Evolutionary conservation across 2,329 filamentous ascomycete genomes (phyloP), one percentile per base, ranked within the genome.

Genomic region (Talaromyces sp.): DNA sequence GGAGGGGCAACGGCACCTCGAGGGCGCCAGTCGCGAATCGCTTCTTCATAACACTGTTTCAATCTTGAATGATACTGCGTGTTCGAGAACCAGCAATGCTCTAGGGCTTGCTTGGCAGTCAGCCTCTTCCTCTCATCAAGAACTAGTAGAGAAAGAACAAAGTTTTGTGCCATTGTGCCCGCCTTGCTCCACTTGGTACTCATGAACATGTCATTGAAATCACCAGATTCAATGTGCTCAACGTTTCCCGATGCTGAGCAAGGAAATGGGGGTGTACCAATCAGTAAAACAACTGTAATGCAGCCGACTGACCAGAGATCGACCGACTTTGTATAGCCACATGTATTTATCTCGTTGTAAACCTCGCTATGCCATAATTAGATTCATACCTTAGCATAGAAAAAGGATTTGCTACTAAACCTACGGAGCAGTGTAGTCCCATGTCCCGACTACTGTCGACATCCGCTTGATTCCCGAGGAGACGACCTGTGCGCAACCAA

Each of bases 221-320:
- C 73, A 51, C 75, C 76, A 25, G 75, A 70, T 9, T 76, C 67
- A 11, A n/a, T 53, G 17, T 54, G 15, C 3, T 43, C 57, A 2
- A 35, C 13, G 0, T 63, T 60, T 19, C 56, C 65, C 19, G 54
- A 71, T 62, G 66, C 71, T 21, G 58, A 55, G 13, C 63, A 58
- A 37, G 75, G 70, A 60, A 83, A 83, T 2, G 82, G 69, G 2
- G 73, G 69, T 9, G 79, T 72, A 13, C 80, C 80, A 0, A 78
- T 78, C 15, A 86, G 70, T 13, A 86, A 67, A 8, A 78, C 73
- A 8, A 75, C 76, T 1, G 81, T 74, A 2, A 86, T 73, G 48
- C 77, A 78, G 5, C 84, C 84, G n/a, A 86, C 64, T 0, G 83
- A 83, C 83, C 83, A 86, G 67, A 87, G 77, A 62, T 87, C 84